Evolutionary conservation across 495 filamentous ascomycete species (phyloP).

Genomic region (Penicillium nucicola): DNA sequence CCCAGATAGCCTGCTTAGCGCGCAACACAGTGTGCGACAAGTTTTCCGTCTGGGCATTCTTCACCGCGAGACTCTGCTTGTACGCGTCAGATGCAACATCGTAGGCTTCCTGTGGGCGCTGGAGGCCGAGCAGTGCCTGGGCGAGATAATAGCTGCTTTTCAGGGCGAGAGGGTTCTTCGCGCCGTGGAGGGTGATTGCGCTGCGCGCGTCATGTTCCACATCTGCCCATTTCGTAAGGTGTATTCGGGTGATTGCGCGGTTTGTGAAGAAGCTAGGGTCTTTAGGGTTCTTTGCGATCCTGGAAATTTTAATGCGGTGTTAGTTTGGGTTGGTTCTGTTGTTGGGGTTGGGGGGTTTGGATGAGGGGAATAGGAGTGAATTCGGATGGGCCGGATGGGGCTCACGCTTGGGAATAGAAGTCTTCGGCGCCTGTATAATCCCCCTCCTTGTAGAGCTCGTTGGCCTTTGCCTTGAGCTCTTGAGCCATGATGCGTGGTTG

Average conservation of each 20-base stretch:
- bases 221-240: slow-evolving; percentile 65
- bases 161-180: slow-evolving; percentile 49
- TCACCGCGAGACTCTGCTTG: slow-evolving; percentile 57
- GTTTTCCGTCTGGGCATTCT: slow-evolving; percentile 58
- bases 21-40: slow-evolving; percentile 66
- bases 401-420: slow-evolving; percentile 82
- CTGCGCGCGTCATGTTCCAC: slow-evolving; percentile 76
- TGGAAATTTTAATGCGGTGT: slow-evolving; percentile 5
- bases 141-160: slow-evolving; percentile 86
- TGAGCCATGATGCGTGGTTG: slow-evolving; percentile 34
- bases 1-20: slow-evolving; percentile 70
- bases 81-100: slow-evolving; percentile 71
- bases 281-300: slow-evolving; percentile 46
- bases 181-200: slow-evolving; percentile 62
- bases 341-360: not conserved
- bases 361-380: not conserved
- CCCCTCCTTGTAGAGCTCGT: slow-evolving; percentile 57
- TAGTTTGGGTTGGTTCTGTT: not conserved
- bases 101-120: slow-evolving; percentile 73
- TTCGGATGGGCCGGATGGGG: not conserved
- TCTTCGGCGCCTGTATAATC: slow-evolving; percentile 75
- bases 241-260: slow-evolving; percentile 79
- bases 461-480: slow-evolving; percentile 44
- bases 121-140: slow-evolving; percentile 73
- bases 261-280: slow-evolving; percentile 69